Evolutionary conservation across 192 early-diverging fungal species (phyloP).

Genomic region (Geranomyces michiganensis): DNA sequence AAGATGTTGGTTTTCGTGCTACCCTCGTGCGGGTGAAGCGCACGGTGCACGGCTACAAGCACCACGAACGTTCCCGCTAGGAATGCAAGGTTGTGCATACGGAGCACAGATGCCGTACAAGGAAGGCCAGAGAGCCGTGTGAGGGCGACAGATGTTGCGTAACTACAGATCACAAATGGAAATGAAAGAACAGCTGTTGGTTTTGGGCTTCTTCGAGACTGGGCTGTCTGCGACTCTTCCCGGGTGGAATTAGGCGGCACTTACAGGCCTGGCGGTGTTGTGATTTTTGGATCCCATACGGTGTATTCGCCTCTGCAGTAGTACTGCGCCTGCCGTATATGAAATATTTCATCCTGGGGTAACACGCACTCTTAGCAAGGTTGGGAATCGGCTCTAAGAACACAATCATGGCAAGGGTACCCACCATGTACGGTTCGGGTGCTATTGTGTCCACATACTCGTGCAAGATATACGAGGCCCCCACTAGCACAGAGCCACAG

Average conservation of each 20-base stretch:
- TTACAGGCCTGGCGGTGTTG: conserved; percentile 96
- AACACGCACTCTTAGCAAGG: neutral
- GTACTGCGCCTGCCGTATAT: conserved; percentile 84
- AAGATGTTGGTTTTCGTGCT: neutral
- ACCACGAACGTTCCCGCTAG: conserved; percentile 26
- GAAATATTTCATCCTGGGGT: conserved; percentile 90
- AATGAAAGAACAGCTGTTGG: neutral
- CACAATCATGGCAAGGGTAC: neutral
- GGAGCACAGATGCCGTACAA: conserved; percentile 33
- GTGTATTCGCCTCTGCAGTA: conserved; percentile 76
- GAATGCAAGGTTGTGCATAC: conserved; percentile 73
- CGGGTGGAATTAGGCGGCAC: conserved; percentile 13
- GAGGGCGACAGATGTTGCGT: conserved; percentile 9
- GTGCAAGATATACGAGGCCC: neutral
- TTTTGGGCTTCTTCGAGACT: neutral
- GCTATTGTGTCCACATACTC: conserved; percentile 5
- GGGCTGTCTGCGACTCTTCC: neutral
- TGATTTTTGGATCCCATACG: conserved; percentile 90
- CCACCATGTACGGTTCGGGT: conserved; percentile 63
- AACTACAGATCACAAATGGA: neutral
- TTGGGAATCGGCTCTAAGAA: neutral
- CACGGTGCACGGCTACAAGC: conserved; percentile 6
- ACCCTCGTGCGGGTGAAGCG: conserved; percentile 19
- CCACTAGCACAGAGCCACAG: too few relatives aligned
- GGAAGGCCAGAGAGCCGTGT: neutral